These are phyloP conservation scores for Bondarzewia mesenterica DNA, from an alignment of 1,284 basidiomycete genomes.

Conservation along the genomic window DNA sequence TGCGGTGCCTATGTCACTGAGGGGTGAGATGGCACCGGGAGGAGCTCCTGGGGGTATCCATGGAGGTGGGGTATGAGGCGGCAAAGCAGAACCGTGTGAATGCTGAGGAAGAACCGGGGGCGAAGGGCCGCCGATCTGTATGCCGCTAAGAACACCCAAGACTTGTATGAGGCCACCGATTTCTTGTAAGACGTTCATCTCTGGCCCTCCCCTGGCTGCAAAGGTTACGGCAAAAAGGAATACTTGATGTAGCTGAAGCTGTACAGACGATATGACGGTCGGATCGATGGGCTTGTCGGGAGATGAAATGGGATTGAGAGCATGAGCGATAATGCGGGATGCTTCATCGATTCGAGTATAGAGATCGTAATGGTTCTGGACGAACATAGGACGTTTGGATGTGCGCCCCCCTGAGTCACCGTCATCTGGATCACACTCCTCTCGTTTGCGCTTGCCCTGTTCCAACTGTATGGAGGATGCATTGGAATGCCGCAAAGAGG, in stretches of 20 bases:
- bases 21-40: slow-evolving; percentile 12
- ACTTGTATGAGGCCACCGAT: slow-evolving; percentile 70
- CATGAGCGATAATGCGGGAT: slow-evolving; percentile 40
- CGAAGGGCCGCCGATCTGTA: slow-evolving; percentile 43
- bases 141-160: slow-evolving; percentile 65
- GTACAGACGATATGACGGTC: slow-evolving; percentile 52
- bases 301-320: slow-evolving; percentile 30
- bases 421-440: slow-evolving; percentile 36
- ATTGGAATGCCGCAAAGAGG: slow-evolving; percentile 51
- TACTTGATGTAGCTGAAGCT: slow-evolving; percentile 60
- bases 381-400: slow-evolving; percentile 29
- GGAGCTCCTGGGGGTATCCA: slow-evolving; percentile 15
- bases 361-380: slow-evolving; percentile 27
- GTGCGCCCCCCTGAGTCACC: slow-evolving; percentile 24
- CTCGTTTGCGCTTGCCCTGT: slow-evolving; percentile 62
- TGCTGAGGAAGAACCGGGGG: slow-evolving; percentile 31
- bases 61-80: slow-evolving; percentile 18
- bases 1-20: slow-evolving; percentile 56
- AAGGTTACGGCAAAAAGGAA: slow-evolving; percentile 70
- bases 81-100: slow-evolving; percentile 9
- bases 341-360: slow-evolving; percentile 48
- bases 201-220: slow-evolving; percentile 41
- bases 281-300: slow-evolving; percentile 35
- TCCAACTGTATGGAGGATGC: slow-evolving; percentile 49
- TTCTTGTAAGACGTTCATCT: slow-evolving; percentile 56